phyloP scores from a whole-genome alignment of 495 filamentous ascomycete genomes.

The Lasiosphaeria hispida region DNA sequence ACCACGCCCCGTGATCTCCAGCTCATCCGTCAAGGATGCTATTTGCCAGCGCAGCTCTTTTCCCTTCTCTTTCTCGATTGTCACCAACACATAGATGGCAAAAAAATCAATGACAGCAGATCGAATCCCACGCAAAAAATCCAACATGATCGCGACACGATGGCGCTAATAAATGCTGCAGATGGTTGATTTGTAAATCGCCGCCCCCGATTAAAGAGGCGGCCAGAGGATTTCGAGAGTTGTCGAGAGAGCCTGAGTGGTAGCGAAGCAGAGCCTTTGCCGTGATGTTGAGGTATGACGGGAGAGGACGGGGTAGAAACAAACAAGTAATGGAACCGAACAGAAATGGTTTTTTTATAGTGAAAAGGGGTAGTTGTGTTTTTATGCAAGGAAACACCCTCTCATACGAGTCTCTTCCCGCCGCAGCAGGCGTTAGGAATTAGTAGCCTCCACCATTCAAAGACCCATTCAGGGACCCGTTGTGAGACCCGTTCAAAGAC shows the following conservation, averaged over 20 bases:
- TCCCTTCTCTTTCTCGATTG: too few relatives aligned
- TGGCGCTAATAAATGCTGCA: conserved; percentile 13
- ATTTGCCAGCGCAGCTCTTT: too few relatives aligned
- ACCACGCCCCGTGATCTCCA: too few relatives aligned
- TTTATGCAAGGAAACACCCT: conserved; percentile 29
- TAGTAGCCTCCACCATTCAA: conserved; percentile 7
- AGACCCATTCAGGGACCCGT: too few relatives aligned
- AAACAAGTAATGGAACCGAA: conserved; percentile 4
- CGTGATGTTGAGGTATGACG: background rate
- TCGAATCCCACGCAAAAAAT: background rate
- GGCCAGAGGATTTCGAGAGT: background rate
- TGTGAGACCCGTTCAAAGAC: conserved; percentile 33
- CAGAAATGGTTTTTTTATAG: conserved; percentile 5
- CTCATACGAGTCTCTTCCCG: conserved; percentile 17
- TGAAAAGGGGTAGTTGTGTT: conserved; percentile 13
- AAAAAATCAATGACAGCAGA: background rate
- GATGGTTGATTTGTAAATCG: background rate
- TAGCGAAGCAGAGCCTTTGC: background rate
- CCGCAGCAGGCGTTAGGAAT: background rate
- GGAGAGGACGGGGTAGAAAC: conserved; percentile 1
- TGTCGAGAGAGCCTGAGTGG: background rate
- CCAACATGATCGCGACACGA: background rate
- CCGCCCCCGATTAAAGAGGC: background rate
- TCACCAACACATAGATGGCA: background rate
- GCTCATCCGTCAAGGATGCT: too few relatives aligned